These are phyloP conservation scores for Fusarium sp. DNA, from an alignment of 2,329 filamentous ascomycete species.

Conservation along the genomic window DNA sequence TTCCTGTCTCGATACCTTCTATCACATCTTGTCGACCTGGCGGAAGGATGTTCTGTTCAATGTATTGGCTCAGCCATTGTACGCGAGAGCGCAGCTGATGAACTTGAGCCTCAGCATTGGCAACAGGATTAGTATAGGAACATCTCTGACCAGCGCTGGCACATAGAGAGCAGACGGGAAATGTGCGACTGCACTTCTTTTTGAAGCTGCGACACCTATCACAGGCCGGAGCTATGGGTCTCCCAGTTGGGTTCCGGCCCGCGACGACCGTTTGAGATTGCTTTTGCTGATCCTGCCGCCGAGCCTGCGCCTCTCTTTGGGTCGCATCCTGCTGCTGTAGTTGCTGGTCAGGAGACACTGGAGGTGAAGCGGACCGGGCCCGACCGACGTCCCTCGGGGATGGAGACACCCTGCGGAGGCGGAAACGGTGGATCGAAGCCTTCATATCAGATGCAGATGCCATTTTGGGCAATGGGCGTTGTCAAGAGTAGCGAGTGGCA, in stretches of 20 bases:
- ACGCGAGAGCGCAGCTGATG: constrained; percentile 55
- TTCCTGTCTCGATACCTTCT: constrained; percentile 53
- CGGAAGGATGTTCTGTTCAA: constrained; percentile 50
- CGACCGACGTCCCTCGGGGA: constrained; percentile 40
- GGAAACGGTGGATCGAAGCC: constrained; percentile 45
- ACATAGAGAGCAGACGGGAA: constrained; percentile 56
- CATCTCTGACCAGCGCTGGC: constrained; percentile 54
- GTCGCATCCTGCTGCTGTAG: constrained; percentile 10
- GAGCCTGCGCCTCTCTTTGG: constrained; percentile 38
- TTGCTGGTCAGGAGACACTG: constrained; percentile 32
- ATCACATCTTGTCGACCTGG: constrained; percentile 42
- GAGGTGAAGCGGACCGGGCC: constrained; percentile 47
- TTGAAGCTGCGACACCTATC: constrained; percentile 59
- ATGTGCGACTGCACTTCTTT: constrained; percentile 59
- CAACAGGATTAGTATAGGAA: constrained; percentile 49
- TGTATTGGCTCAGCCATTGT: constrained; percentile 54
- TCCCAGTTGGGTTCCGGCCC: constrained; percentile 5
- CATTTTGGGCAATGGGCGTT: constrained; percentile 34
- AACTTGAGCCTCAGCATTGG: constrained; percentile 49
- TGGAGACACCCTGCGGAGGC: constrained; percentile 43
- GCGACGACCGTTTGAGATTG: background rate
- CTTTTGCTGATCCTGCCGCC: constrained; percentile 15
- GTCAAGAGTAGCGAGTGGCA: constrained; percentile 19
- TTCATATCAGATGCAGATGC: constrained; percentile 46
- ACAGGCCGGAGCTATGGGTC: constrained; percentile 48